phyloP scores from a whole-genome alignment of 148 eudicot genomes.

The Suaeda aralocaspica region DNA sequence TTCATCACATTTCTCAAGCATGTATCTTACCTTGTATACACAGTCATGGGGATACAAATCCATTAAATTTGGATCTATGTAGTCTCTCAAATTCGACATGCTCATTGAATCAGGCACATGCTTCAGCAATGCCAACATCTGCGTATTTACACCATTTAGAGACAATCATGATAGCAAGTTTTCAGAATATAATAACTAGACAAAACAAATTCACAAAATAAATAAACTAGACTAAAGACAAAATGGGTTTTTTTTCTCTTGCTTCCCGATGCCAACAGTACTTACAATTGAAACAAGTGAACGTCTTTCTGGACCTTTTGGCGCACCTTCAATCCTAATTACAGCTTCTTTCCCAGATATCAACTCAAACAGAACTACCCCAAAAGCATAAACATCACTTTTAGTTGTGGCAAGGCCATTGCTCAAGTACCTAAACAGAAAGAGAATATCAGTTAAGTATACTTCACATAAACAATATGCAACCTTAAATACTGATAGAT shows the following conservation, averaged over 20 bases:
- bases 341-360: conserved; percentile 92
- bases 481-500: not conserved
- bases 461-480: not conserved
- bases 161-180: not conserved
- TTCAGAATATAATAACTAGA: too few relatives aligned
- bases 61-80: conserved; percentile 77
- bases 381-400: conserved; percentile 94
- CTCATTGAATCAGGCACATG: conserved; percentile 76
- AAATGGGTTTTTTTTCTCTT: not conserved
- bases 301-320: conserved; percentile 71
- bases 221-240: not conserved
- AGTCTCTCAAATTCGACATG: conserved; percentile 70
- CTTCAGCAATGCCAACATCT: conserved; percentile 85
- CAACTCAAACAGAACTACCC: conserved; percentile 84
- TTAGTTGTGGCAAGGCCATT: conserved; percentile 83
- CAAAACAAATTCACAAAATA: too few relatives aligned
- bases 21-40: conserved; percentile 65
- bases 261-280: not conserved
- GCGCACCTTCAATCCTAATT: conserved; percentile 53
- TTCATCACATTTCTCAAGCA: not conserved
- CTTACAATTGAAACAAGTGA: conserved; percentile 91
- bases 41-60: conserved; percentile 92
- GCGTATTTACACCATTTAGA: conserved; percentile 29
- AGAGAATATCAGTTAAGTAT: conserved; percentile 9
- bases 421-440: conserved; percentile 69